A percentile compares a stretch with the other conserved stretches of the same genome.
These are phyloP conservation scores for Perkinsus marinus DNA, from an alignment of 169 alveolate species.

Conservation along the genomic window DNA sequence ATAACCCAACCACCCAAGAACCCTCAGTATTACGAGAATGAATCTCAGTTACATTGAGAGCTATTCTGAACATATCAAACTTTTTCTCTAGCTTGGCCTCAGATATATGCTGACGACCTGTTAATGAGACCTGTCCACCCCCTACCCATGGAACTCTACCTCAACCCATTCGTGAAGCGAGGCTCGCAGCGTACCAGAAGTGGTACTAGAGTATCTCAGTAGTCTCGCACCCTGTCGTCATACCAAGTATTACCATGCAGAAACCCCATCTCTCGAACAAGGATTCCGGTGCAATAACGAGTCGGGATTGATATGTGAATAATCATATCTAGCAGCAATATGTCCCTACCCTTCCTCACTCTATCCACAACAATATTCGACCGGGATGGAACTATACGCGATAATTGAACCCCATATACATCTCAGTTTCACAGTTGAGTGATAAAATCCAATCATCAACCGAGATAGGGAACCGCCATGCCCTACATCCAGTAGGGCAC, in stretches of 20 bases:
- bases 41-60: background rate
- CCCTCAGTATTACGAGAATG: background rate
- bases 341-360: background rate
- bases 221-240: too few relatives aligned
- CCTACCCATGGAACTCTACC: too few relatives aligned
- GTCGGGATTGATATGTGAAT: background rate
- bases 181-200: background rate
- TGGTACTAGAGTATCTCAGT: background rate
- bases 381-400: background rate
- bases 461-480: too few relatives aligned
- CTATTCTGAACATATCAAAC: background rate
- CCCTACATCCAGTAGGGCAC: too few relatives aligned
- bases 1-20: too few relatives aligned
- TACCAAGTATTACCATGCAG: too few relatives aligned
- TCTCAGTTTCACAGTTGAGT: too few relatives aligned
- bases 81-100: background rate
- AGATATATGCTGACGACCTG: too few relatives aligned
- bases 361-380: background rate
- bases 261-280: background rate
- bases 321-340: background rate
- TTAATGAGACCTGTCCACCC: too few relatives aligned
- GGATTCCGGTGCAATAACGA: background rate
- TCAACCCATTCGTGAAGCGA: background rate
- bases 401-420: background rate
- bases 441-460: too few relatives aligned